A percentile compares a stretch with the other conserved stretches of the same genome.
Evolutionary conservation across 352 stramenopile genomes (phyloP).

Genomic region (Globisporangium spiculum): DNA sequence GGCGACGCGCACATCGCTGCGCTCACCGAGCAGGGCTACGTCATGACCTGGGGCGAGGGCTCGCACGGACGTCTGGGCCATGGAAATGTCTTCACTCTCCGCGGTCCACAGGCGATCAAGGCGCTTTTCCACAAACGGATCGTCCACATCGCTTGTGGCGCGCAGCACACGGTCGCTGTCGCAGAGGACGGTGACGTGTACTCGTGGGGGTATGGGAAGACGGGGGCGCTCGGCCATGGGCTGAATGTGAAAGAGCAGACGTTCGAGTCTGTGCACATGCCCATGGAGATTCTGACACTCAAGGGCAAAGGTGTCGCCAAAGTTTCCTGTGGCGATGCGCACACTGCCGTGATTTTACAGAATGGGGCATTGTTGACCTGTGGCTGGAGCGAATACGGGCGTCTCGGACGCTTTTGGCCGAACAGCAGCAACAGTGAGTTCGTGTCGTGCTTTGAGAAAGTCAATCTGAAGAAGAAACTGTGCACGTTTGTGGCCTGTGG

Average conservation of each 20-base stretch:
- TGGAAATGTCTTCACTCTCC: constrained; percentile 11
- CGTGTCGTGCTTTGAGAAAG: constrained; percentile 42
- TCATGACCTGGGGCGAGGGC: constrained; percentile 74
- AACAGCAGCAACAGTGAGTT: constrained; percentile 14
- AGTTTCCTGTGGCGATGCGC: constrained; percentile 59
- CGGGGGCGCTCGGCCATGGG: constrained; percentile 54
- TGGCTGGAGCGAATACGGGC: constrained; percentile 53
- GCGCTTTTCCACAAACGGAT: constrained; percentile 62
- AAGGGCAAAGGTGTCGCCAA: constrained; percentile 35
- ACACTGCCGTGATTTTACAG: constrained; percentile 46
- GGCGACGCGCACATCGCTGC: constrained; percentile 57
- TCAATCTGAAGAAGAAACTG: constrained; percentile 21
- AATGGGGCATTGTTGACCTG: constrained; percentile 54
- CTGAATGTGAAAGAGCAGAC: constrained; percentile 29
- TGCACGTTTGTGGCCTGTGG: constrained; percentile 63
- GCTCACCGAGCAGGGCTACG: constrained; percentile 69
- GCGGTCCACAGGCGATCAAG: constrained; percentile 26
- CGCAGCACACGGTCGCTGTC: constrained; percentile 55
- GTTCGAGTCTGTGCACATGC: constrained; percentile 33
- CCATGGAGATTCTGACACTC: constrained; percentile 52
- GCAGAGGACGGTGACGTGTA: constrained; percentile 65
- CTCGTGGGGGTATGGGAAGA: constrained; percentile 56
- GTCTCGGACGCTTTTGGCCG: constrained; percentile 33
- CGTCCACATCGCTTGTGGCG: constrained; percentile 56
- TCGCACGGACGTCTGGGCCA: constrained; percentile 33